phyloP scores from a whole-genome alignment of 176 grass and related monocot genomes.

The Phoenix roebelenii region DNA sequence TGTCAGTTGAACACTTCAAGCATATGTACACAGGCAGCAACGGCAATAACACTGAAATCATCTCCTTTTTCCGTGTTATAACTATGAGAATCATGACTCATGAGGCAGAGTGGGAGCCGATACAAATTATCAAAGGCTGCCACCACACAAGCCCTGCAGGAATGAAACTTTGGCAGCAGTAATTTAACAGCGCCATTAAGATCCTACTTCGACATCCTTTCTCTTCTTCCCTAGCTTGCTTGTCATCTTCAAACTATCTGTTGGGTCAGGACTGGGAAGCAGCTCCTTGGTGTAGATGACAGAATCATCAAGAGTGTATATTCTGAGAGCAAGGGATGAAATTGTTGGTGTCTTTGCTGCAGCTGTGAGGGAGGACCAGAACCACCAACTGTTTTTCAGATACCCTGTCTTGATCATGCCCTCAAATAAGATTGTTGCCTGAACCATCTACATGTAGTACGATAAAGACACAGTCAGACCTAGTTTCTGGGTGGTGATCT shows the following conservation, averaged over 20 bases:
- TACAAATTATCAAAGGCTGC: background rate
- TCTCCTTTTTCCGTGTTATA: background rate
- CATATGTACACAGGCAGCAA: background rate
- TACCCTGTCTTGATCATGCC: conserved; percentile 70
- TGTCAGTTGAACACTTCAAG: background rate
- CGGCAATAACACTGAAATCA: background rate
- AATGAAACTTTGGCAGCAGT: background rate
- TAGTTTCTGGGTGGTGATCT: no score
- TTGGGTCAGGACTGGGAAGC: conserved; percentile 5
- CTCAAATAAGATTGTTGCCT: conserved; percentile 59
- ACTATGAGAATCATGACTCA: background rate
- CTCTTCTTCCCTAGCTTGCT: conserved; percentile 32
- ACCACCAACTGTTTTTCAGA: conserved; percentile 85
- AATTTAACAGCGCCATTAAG: conserved; percentile 16
- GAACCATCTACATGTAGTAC: conserved; percentile 42
- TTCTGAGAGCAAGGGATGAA: conserved; percentile 61
- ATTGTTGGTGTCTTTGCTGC: conserved; percentile 70
- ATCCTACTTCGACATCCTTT: conserved; percentile 27
- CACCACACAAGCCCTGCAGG: background rate
- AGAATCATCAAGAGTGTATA: conserved; percentile 79
- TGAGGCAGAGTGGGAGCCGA: background rate
- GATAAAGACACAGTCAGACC: no score
- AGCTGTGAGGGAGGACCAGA: conserved; percentile 87
- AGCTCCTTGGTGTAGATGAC: conserved; percentile 62
- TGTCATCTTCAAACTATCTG: conserved; percentile 12